These are phyloP conservation scores for Haplographium delicatum DNA, from an alignment of 495 filamentous ascomycete genomes.

Conservation along the genomic window DNA sequence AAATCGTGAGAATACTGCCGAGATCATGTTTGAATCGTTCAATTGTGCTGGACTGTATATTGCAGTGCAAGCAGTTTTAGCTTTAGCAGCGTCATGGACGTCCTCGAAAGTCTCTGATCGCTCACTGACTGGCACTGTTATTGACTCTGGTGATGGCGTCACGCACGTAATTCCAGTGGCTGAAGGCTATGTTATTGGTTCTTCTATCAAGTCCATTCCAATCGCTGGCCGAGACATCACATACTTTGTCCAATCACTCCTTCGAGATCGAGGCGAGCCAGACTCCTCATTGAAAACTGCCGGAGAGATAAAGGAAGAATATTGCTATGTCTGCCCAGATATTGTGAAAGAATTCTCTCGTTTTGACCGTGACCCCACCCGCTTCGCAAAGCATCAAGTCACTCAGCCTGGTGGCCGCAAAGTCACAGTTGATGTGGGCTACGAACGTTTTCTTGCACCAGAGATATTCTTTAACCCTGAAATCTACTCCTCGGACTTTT, in stretches of 20 bases:
- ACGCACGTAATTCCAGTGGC: slow-evolving; percentile 98
- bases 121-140: slow-evolving; percentile 95
- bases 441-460: slow-evolving; percentile 95
- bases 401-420: slow-evolving; percentile 80
- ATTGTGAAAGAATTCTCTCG: slow-evolving; percentile 95
- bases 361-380: slow-evolving; percentile 86
- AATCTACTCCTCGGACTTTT: slow-evolving; percentile 97
- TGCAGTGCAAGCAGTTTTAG: slow-evolving; percentile 94
- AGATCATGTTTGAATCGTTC: slow-evolving; percentile 99
- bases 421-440: slow-evolving; percentile 85
- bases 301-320: slow-evolving; percentile 95
- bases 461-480: slow-evolving; percentile 99
- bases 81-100: slow-evolving; percentile 95
- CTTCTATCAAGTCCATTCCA: slow-evolving; percentile 97
- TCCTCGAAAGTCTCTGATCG: slow-evolving; percentile 95
- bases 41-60: slow-evolving; percentile 99
- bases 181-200: slow-evolving; percentile 97
- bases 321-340: slow-evolving; percentile 96
- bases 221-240: slow-evolving; percentile 97
- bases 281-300: slow-evolving; percentile 97
- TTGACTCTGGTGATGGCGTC: slow-evolving; percentile 96
- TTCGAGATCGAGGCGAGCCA: slow-evolving; percentile 92
- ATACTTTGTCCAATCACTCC: slow-evolving; percentile 93
- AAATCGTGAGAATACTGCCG: slow-evolving; percentile 97
- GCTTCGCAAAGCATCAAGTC: slow-evolving; percentile 84